Evolutionary conservation across 2,329 filamentous ascomycete genomes (phyloP), one percentile per base, ranked within the genome.

Genomic region (Zopfia rhizophila): DNA sequence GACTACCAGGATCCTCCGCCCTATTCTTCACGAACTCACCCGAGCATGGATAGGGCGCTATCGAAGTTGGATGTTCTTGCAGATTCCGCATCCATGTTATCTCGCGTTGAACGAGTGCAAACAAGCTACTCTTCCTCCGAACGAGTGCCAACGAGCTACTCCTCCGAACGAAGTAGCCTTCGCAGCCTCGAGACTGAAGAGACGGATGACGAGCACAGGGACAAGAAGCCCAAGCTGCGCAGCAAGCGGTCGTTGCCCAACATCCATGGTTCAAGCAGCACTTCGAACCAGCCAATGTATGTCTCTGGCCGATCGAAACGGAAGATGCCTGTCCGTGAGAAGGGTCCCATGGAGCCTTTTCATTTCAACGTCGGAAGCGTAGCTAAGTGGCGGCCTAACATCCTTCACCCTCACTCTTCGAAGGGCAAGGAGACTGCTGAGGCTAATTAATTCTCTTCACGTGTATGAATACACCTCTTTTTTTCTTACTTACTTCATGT

Each of bases 1-100:
- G 69, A 72, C 52, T 72, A 71, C 55, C 67, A 69, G 60, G 66
- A 72, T 57, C 69, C 69, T 66, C 71, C 72, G 61, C 71, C 71
- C 28, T 74, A 73, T 65, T 70, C 68, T 47, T 72, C 69, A 50
- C 66, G 68, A 65, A 70, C 66, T 70, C 66, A 69, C 65, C 66
- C 65, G 54, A 31, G 66, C 56, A 63, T 63, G 52, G 65, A 69
- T 46, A 70, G 68, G 63, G 29, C 38, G 12, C 37, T 33, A 32
- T 69, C 69, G 32, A 65, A 65, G 37, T 57, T 71, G 51, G 68
- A 71, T 38, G 69, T 71, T 45, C 66, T 72, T 37, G 68, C 69
- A 30, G 61, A 71, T 39, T 69, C 68, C 3, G 68, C 68, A 24
- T 66, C 67, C 6, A 60, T 69, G 61, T 53, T 70, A 31, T 68